These are phyloP conservation scores for Citrus unshiu DNA, from an alignment of 345 rosid genomes.

Conservation along the genomic window DNA sequence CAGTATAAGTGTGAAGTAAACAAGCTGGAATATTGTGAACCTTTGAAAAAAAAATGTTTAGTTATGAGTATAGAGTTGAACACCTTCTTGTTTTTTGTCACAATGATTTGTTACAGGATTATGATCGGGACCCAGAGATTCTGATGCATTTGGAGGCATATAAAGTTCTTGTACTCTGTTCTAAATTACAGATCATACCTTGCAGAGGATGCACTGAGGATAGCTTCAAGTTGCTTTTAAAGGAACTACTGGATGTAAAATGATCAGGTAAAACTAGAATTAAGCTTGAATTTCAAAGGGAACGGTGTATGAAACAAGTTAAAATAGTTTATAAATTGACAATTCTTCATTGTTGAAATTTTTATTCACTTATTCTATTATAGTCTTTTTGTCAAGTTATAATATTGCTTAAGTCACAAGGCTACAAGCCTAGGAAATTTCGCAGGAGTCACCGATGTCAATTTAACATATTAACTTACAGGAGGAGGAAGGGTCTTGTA, in stretches of 20 bases:
- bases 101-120: slow-evolving; percentile 44
- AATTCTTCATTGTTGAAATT: not conserved
- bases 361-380: not conserved
- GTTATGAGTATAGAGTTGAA: not conserved
- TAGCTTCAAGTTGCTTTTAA: slow-evolving; percentile 38
- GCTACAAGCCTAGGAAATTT: not conserved
- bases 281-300: not conserved
- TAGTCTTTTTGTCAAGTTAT: not conserved
- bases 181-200: slow-evolving; percentile 52
- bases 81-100: not conserved
- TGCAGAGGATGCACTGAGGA: slow-evolving; percentile 31
- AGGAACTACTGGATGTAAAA: slow-evolving; percentile 27
- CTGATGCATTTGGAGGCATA: slow-evolving; percentile 45
- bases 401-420: not conserved
- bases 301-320: not conserved
- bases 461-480: not conserved
- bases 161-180: slow-evolving; percentile 54
- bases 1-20: not conserved
- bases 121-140: slow-evolving; percentile 67
- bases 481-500: not conserved
- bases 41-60: not conserved
- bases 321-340: not conserved
- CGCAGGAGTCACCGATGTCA: not conserved
- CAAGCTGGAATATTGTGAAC: not conserved
- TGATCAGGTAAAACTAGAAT: slow-evolving; percentile 14